phyloP scores from a whole-genome alignment of 192 early-diverging fungal species.

The Physocladia obscura region DNA sequence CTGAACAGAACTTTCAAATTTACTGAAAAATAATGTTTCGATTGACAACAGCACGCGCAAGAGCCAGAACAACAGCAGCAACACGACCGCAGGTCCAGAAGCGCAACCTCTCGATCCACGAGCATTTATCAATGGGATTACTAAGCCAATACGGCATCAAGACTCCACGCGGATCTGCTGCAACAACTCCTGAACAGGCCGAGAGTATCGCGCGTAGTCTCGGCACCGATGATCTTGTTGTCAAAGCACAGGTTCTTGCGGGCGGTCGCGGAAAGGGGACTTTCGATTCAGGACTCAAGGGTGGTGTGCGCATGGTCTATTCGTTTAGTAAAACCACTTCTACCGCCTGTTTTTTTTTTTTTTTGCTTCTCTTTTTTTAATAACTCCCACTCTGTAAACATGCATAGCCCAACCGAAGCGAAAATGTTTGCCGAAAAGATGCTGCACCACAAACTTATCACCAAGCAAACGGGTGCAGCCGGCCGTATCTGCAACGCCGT shows the following conservation, averaged over 20 bases:
- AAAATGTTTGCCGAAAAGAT: slow-evolving; percentile 88
- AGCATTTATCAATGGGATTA: slow-evolving; percentile 92
- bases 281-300: slow-evolving; percentile 94
- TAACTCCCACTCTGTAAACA: background rate
- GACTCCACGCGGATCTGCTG: slow-evolving; percentile 84
- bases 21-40: too few species aligned
- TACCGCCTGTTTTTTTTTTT: too few species aligned
- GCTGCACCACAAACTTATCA: slow-evolving; percentile 96
- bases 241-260: slow-evolving; percentile 88
- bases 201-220: slow-evolving; percentile 80
- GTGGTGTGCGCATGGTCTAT: slow-evolving; percentile 91
- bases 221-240: slow-evolving; percentile 60
- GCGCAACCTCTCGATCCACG: slow-evolving; percentile 89
- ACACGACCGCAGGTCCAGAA: slow-evolving; percentile 5
- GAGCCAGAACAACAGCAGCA: background rate
- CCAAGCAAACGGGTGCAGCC: slow-evolving; percentile 95
- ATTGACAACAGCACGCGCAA: too few species aligned
- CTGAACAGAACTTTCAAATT: too few species aligned
- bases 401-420: slow-evolving; percentile 78
- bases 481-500: slow-evolving; percentile 94
- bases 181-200: slow-evolving; percentile 84
- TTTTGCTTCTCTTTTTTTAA: background rate
- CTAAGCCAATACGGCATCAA: slow-evolving; percentile 89
- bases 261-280: slow-evolving; percentile 98
- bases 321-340: too few species aligned